phyloP scores from a whole-genome alignment of 140 eudicot species.

The Cichorium intybus region DNA sequence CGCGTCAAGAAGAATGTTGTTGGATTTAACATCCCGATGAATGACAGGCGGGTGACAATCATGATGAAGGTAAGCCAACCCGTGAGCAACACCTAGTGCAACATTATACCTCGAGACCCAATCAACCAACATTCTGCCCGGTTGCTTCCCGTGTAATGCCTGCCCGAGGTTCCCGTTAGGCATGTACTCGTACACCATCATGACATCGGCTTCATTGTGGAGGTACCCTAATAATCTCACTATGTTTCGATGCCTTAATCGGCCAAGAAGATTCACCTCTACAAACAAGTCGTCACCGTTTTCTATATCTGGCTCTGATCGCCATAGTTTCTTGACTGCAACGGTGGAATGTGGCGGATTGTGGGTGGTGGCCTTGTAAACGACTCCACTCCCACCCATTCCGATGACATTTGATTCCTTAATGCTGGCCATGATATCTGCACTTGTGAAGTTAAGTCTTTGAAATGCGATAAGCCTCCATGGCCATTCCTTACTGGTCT shows the following conservation, averaged over 20 bases:
- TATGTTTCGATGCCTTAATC: constrained; percentile 63
- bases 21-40: constrained; percentile 65
- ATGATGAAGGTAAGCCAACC: constrained; percentile 68
- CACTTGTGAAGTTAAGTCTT: constrained; percentile 56
- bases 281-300: constrained; percentile 54
- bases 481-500: constrained; percentile 54
- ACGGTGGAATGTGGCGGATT: constrained; percentile 40
- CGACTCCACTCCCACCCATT: constrained; percentile 69
- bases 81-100: constrained; percentile 62
- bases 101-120: constrained; percentile 72
- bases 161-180: constrained; percentile 63
- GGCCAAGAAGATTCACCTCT: constrained; percentile 67
- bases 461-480: constrained; percentile 69
- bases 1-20: constrained; percentile 56
- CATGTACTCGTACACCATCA: constrained; percentile 74
- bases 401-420: constrained; percentile 69
- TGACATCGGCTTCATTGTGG: constrained; percentile 59
- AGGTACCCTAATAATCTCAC: constrained; percentile 59
- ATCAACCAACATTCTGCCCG: constrained; percentile 51
- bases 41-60: constrained; percentile 63
- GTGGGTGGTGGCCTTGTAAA: constrained; percentile 57
- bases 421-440: constrained; percentile 48
- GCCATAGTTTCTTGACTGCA: constrained; percentile 70
- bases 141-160: constrained; percentile 56
- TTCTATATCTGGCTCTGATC: constrained; percentile 47